Evolutionary conservation across 1,284 basidiomycete genomes (phyloP).

Genomic region (Naganishia cerealis): DNA sequence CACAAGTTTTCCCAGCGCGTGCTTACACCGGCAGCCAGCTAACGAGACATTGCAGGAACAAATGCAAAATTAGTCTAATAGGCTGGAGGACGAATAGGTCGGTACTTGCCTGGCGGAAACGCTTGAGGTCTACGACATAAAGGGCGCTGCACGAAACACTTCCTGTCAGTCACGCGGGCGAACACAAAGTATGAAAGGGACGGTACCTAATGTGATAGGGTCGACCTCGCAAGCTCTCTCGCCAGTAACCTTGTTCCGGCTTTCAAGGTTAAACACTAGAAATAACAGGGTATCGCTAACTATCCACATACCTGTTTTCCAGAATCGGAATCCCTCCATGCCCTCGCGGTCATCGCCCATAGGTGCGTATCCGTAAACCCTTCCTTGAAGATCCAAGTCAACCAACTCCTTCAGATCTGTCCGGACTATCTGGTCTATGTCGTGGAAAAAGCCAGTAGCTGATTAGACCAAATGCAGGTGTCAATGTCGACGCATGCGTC

Average conservation of each 20-base stretch:
- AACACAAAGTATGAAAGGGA: neutral
- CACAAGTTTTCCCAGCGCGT: conserved; percentile 9
- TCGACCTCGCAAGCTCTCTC: conserved; percentile 71
- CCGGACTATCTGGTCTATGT: conserved; percentile 84
- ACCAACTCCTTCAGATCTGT: conserved; percentile 91
- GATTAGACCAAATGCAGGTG: neutral
- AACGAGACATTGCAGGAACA: conserved; percentile 28
- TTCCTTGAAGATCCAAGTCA: conserved; percentile 83
- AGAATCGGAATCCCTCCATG: conserved; percentile 97
- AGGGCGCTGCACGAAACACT: conserved; percentile 67
- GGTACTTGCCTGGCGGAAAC: conserved; percentile 72
- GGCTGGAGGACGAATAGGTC: neutral
- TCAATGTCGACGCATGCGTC: neutral
- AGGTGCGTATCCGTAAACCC: conserved; percentile 90
- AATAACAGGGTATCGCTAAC: conserved; percentile 10
- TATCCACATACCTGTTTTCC: conserved; percentile 71
- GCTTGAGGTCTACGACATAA: conserved; percentile 93
- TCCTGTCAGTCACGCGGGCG: neutral
- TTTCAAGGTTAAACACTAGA: neutral
- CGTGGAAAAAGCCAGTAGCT: neutral
- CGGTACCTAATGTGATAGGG: conserved; percentile 88
- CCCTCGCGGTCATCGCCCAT: conserved; percentile 94
- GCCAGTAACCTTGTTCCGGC: conserved; percentile 72
- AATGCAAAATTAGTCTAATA: neutral
- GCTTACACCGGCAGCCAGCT: conserved; percentile 76